A percentile compares a stretch with the other conserved stretches of the same genome.
Conservation (phyloP, 306 rosid species). For the Rubus idaeus region DNA sequence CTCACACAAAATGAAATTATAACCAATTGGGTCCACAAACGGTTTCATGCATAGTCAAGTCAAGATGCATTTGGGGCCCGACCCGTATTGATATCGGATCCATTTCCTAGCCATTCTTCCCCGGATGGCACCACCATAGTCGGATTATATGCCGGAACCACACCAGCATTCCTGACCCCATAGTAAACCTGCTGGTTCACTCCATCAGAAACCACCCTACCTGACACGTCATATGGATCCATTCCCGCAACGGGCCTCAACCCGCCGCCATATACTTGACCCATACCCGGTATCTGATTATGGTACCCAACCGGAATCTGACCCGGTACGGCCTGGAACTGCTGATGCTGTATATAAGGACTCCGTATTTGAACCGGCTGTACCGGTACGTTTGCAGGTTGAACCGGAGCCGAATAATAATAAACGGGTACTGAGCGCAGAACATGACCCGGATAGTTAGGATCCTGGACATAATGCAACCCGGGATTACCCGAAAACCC, state of each 20-base stretch:
- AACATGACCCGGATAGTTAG: slow-evolving; percentile 43
- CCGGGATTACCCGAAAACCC: slow-evolving; percentile 32
- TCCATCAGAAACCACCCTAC: slow-evolving; percentile 37
- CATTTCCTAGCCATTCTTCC: slow-evolving; percentile 52
- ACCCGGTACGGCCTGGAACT: slow-evolving; percentile 35
- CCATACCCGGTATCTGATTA: slow-evolving; percentile 41
- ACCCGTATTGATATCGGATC: slow-evolving; percentile 43
- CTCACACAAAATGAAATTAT: too few species aligned
- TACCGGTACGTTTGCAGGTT: slow-evolving; percentile 27
- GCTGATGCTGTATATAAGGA: slow-evolving; percentile 52
- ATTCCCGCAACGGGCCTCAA: slow-evolving; percentile 36
- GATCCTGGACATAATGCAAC: slow-evolving; percentile 42
- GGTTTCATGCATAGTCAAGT: not conserved
- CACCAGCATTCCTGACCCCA: slow-evolving; percentile 37
- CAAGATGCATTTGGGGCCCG: slow-evolving; percentile 39
- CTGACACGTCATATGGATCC: slow-evolving; percentile 45
- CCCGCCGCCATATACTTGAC: slow-evolving; percentile 53
- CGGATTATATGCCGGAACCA: slow-evolving; percentile 27
- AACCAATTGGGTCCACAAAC: too few species aligned
- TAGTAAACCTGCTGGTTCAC: slow-evolving; percentile 47
- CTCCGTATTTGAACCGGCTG: slow-evolving; percentile 44
- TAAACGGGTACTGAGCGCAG: slow-evolving; percentile 45
- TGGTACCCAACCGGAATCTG: slow-evolving; percentile 62
- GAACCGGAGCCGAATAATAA: slow-evolving; percentile 45
- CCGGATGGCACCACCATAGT: slow-evolving; percentile 43